These are phyloP conservation scores for Lipomyces spencermartinsiae DNA, from an alignment of 805 yeast species.

Conservation along the genomic window DNA sequence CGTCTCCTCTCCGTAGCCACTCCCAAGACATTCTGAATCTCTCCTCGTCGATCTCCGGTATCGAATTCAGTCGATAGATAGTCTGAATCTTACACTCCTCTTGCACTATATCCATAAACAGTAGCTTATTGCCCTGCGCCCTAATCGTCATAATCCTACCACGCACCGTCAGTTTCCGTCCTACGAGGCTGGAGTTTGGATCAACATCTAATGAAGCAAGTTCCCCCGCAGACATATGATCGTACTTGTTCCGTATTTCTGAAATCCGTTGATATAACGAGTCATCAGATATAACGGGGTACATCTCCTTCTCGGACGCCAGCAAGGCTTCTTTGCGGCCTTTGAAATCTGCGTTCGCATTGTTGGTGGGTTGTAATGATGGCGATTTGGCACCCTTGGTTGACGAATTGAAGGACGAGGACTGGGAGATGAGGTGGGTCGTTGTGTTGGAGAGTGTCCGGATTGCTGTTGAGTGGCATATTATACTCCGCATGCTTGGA, in stretches of 20 bases:
- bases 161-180: slow-evolving; percentile 45
- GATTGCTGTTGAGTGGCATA: background rate
- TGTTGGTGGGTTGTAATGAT: background rate
- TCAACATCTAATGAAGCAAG: slow-evolving; percentile 4
- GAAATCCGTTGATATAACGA: slow-evolving; percentile 9
- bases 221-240: slow-evolving; percentile 16
- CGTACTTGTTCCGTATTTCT: slow-evolving; percentile 16
- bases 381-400: background rate
- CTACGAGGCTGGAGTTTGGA: background rate
- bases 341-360: slow-evolving; percentile 20
- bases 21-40: slow-evolving; percentile 50
- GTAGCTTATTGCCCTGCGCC: slow-evolving; percentile 69
- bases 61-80: slow-evolving; percentile 60
- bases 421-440: background rate
- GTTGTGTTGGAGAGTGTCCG: background rate
- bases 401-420: background rate
- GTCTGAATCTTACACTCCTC: slow-evolving; percentile 66
- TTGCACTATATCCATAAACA: slow-evolving; percentile 71
- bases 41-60: slow-evolving; percentile 49
- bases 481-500: background rate
- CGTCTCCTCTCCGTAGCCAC: slow-evolving; percentile 72
- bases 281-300: slow-evolving; percentile 24
- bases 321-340: slow-evolving; percentile 26
- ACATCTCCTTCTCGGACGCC: slow-evolving; percentile 15
- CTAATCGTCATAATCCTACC: slow-evolving; percentile 69